Percentiles rank a stretch among this genome's conserved stretches.
These are phyloP conservation scores for Aegle marmelos DNA, from an alignment of 345 rosid genomes.

Conservation along the genomic window DNA sequence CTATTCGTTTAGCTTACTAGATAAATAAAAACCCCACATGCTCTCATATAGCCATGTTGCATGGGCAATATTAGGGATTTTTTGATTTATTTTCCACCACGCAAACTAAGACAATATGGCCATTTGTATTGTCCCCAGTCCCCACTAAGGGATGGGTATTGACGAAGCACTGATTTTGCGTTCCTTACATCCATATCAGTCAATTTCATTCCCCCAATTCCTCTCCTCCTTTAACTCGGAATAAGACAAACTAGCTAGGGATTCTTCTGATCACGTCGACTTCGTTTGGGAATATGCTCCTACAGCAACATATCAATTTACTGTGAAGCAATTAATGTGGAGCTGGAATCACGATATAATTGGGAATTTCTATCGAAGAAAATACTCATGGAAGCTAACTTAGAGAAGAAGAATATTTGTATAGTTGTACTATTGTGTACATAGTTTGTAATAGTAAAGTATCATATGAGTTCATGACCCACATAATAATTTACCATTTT, in stretches of 20 bases:
- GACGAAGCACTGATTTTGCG: conserved; percentile 4
- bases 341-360: no score
- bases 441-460: no score
- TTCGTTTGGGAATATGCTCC: no score
- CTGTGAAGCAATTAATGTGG: no score
- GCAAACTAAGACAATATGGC: not conserved
- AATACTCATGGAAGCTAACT: no score
- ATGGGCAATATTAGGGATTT: conserved; percentile 9
- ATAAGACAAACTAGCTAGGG: not conserved
- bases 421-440: no score
- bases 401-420: no score
- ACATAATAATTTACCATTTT: not conserved
- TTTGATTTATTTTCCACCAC: conserved; percentile 15
- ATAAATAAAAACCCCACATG: conserved; percentile 14
- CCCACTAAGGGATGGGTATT: conserved; percentile 14
- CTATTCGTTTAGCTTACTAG: not conserved
- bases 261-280: no score
- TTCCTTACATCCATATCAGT: not conserved
- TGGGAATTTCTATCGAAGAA: no score
- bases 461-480: not conserved
- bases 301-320: no score
- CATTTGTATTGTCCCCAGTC: not conserved
- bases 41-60: conserved; percentile 1
- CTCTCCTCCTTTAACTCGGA: not conserved
- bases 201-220: not conserved